Conservation (phyloP, 257 asterid species). For the Solanum chmielewskii region DNA sequence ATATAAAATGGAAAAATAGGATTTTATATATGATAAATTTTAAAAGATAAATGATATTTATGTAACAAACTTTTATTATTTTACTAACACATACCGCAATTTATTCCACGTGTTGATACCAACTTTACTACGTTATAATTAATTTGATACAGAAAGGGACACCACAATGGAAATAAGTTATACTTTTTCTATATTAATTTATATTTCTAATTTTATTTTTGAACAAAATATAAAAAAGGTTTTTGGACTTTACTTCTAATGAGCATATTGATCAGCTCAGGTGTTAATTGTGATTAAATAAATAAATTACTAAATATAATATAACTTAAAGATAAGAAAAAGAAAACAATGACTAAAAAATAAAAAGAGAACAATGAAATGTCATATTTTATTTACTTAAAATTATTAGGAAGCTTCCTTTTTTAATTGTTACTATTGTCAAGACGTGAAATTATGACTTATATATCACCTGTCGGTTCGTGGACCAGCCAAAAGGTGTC, state of each 20-base stretch:
- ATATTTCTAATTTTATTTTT: too few relatives aligned
- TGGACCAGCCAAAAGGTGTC: background rate
- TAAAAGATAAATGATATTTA: too few relatives aligned
- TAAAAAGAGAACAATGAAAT: background rate
- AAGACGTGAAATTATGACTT: background rate
- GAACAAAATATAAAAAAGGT: too few relatives aligned
- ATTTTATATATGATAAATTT: too few relatives aligned
- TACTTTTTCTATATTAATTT: too few relatives aligned
- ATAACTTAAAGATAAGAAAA: background rate
- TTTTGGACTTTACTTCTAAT: background rate
- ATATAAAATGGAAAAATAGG: too few relatives aligned
- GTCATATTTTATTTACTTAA: background rate
- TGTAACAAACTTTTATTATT: too few relatives aligned
- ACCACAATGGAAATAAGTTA: background rate
- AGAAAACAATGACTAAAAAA: background rate
- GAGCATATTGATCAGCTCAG: background rate
- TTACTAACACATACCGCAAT: background rate
- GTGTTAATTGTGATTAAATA: background rate
- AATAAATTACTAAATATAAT: background rate
- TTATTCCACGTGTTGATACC: background rate
- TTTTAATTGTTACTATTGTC: background rate
- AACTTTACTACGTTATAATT: background rate
- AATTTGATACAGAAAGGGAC: background rate
- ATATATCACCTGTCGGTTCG: background rate
- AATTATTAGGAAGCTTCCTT: background rate